These are phyloP conservation scores for Zymoseptoria pseudotritici DNA, from an alignment of 2,329 filamentous ascomycete species.

Conservation along the genomic window DNA sequence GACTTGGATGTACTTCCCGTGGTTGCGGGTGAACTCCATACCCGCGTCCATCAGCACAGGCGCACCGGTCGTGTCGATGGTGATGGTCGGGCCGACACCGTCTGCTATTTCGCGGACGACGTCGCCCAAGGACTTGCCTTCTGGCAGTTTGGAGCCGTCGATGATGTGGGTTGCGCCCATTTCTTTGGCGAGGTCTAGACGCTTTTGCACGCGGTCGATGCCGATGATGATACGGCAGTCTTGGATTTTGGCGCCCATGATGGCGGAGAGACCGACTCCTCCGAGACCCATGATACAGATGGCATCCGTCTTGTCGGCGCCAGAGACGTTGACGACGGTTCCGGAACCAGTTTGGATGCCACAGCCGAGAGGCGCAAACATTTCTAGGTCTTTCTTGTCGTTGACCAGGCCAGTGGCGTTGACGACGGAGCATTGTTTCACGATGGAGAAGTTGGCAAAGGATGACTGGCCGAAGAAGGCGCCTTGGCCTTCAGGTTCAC, in stretches of 20 bases:
- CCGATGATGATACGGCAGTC: constrained; percentile 35
- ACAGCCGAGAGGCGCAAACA: constrained; percentile 41
- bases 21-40: constrained; percentile 37
- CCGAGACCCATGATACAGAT: constrained; percentile 40
- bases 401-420: constrained; percentile 36
- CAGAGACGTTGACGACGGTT: constrained; percentile 35
- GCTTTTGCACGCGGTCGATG: constrained; percentile 32
- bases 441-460: constrained; percentile 36
- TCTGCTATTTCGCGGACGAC: constrained; percentile 32
- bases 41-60: constrained; percentile 37
- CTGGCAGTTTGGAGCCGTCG: constrained; percentile 28
- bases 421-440: constrained; percentile 34
- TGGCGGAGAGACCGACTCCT: constrained; percentile 40
- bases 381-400: constrained; percentile 34
- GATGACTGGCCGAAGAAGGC: constrained; percentile 45
- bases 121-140: constrained; percentile 28
- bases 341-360: constrained; percentile 42
- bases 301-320: constrained; percentile 31
- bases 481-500: constrained; percentile 29
- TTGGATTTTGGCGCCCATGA: constrained; percentile 43
- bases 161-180: constrained; percentile 37
- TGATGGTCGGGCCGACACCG: constrained; percentile 37
- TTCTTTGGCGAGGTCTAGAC: constrained; percentile 34
- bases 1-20: constrained; percentile 45
- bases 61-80: constrained; percentile 46